Evolutionary conservation across 345 rosid genomes (phyloP).

Genomic region (Alliaria petiolata): DNA sequence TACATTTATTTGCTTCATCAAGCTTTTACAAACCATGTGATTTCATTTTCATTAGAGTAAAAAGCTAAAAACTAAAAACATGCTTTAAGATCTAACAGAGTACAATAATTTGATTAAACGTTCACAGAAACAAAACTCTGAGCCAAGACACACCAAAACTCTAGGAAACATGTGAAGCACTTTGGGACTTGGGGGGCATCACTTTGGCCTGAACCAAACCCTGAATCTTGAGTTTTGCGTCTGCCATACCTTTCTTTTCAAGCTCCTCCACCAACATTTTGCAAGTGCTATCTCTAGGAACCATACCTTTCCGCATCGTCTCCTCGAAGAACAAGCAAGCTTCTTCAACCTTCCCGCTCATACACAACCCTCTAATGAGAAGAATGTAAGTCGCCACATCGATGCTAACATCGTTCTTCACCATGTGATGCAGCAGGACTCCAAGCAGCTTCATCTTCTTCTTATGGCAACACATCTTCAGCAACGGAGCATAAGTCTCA

Average conservation of each 20-base stretch:
- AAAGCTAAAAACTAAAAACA: background rate
- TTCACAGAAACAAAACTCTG: constrained; percentile 7
- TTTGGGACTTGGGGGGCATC: background rate
- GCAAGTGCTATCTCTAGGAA: constrained; percentile 46
- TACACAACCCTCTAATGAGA: constrained; percentile 53
- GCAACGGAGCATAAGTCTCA: constrained; percentile 53
- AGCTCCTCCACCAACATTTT: constrained; percentile 53
- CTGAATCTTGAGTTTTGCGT: constrained; percentile 47
- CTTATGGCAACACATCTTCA: constrained; percentile 73
- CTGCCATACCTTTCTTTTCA: constrained; percentile 42
- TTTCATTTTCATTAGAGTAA: background rate
- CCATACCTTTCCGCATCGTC: constrained; percentile 56
- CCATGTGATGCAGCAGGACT: constrained; percentile 60
- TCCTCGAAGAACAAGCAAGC: constrained; percentile 74
- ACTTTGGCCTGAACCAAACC: constrained; percentile 33
- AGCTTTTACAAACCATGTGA: background rate
- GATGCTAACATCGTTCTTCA: constrained; percentile 55
- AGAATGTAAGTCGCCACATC: constrained; percentile 56
- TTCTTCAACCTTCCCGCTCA: constrained; percentile 52
- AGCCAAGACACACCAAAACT: background rate
- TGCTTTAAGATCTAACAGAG: background rate
- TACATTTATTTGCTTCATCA: background rate
- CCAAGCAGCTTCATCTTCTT: constrained; percentile 66
- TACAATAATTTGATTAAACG: background rate
- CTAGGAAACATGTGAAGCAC: constrained; percentile 10